These are phyloP conservation scores for Candida insectalens DNA, from an alignment of 805 yeast genomes.

Conservation along the genomic window DNA sequence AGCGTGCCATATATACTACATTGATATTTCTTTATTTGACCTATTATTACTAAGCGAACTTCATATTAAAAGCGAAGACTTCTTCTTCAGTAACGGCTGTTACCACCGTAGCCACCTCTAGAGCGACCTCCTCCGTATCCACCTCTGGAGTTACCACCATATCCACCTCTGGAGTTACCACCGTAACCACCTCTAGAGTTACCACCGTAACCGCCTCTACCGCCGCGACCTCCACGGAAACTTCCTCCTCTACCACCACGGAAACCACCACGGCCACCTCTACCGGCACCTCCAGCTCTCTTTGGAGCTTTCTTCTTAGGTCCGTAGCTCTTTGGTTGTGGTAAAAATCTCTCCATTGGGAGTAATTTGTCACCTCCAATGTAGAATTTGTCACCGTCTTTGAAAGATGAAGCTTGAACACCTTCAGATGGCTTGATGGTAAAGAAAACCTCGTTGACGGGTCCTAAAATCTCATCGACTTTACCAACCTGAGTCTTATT, in stretches of 20 bases:
- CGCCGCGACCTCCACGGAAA: conserved; percentile 23
- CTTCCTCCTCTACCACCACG: conserved; percentile 39
- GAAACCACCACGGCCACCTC: conserved; percentile 31
- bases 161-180: conserved; percentile 16
- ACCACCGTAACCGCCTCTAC: conserved; percentile 36
- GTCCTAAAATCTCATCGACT: conserved; percentile 97
- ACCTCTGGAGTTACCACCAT: conserved; percentile 11
- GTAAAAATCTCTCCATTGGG: conserved; percentile 94
- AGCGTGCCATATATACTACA: background rate
- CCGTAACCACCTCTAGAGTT: conserved; percentile 33
- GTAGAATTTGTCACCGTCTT: conserved; percentile 91
- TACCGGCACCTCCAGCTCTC: conserved; percentile 39
- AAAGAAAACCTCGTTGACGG: conserved; percentile 94
- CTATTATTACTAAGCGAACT: too few relatives aligned
- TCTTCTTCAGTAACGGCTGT: background rate
- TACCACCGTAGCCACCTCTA: conserved; percentile 1
- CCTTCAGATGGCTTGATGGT: conserved; percentile 96
- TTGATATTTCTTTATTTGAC: too few relatives aligned
- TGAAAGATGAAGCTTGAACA: conserved; percentile 87
- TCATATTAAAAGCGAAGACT: too few relatives aligned
- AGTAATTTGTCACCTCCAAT: conserved; percentile 92
- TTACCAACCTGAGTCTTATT: conserved; percentile 95
- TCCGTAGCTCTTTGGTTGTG: conserved; percentile 84
- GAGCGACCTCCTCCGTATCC: conserved; percentile 1
- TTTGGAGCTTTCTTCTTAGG: conserved; percentile 73